Evolutionary conservation across 164 flowering plant species (phyloP).

Genomic region (Nymphaea thermarum): DNA sequence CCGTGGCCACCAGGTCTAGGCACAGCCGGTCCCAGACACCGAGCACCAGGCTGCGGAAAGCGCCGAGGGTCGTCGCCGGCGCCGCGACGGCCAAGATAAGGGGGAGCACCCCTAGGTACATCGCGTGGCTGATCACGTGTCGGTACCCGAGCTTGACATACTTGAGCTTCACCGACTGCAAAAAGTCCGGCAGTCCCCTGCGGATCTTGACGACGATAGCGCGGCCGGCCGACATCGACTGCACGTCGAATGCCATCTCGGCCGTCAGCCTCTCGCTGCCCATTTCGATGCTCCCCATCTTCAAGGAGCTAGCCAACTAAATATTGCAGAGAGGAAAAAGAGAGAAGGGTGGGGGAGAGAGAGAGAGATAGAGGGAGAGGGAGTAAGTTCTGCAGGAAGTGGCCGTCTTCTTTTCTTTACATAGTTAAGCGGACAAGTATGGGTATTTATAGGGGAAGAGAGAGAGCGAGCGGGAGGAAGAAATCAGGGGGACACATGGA

Average conservation of each 20-base stretch:
- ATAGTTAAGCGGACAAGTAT: not conserved
- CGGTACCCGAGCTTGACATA: slow-evolving; percentile 67
- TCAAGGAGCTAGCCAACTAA: not conserved
- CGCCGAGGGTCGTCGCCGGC: slow-evolving; percentile 1
- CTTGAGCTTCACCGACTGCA: slow-evolving; percentile 82
- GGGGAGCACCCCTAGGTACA: slow-evolving; percentile 16
- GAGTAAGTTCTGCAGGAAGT: not conserved
- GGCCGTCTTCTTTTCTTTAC: not conserved
- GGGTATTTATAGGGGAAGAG: not conserved
- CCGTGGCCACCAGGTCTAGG: slow-evolving; percentile 7
- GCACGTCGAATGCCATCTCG: slow-evolving; percentile 42
- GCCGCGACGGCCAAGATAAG: slow-evolving; percentile 16
- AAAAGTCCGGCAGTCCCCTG: slow-evolving; percentile 34
- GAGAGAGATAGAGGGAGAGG: too few species aligned
- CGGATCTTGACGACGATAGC: slow-evolving; percentile 72
- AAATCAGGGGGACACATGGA: too few species aligned
- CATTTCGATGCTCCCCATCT: slow-evolving; percentile 44
- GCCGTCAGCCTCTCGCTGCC: slow-evolving; percentile 73
- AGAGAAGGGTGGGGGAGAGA: not conserved
- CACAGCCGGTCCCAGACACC: slow-evolving; percentile 2
- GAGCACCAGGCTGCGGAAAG: slow-evolving; percentile 2
- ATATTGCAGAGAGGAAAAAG: not conserved
- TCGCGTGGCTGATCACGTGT: slow-evolving; percentile 30
- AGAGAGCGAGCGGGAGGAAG: not conserved
- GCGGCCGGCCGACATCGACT: not conserved